phyloP scores from a whole-genome alignment of 768 basidiomycete species.

The Suillus ampliporus region DNA sequence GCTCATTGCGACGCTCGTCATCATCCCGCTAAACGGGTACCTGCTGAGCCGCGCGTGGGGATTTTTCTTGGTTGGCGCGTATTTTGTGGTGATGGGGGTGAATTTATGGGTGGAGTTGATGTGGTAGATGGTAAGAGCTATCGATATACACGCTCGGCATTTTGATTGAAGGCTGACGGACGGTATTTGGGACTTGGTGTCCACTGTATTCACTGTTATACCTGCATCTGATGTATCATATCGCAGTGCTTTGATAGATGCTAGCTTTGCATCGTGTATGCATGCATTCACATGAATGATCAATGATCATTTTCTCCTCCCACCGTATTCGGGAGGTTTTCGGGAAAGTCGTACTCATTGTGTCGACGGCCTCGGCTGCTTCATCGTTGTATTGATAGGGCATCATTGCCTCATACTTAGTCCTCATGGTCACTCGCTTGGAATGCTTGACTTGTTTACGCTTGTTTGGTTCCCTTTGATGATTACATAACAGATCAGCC shows the following conservation, averaged over 20 bases:
- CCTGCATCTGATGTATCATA: background rate
- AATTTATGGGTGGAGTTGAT: constrained; percentile 82
- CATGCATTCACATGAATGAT: background rate
- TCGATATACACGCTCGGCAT: background rate
- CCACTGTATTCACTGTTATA: background rate
- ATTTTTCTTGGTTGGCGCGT: constrained; percentile 73
- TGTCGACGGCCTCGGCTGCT: background rate
- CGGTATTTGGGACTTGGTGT: background rate
- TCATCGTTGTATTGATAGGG: background rate
- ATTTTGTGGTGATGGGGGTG: constrained; percentile 74
- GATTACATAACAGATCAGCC: no score
- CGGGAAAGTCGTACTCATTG: background rate
- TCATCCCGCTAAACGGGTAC: constrained; percentile 87
- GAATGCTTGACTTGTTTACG: background rate
- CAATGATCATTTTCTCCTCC: no score
- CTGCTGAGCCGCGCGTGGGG: constrained; percentile 85
- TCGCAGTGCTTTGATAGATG: background rate
- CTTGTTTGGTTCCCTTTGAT: background rate
- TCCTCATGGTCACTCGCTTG: background rate
- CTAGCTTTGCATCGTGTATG: background rate
- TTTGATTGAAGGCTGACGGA: background rate
- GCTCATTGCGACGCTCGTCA: constrained; percentile 74
- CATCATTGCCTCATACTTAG: background rate
- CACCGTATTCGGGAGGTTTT: background rate
- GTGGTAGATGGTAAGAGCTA: constrained; percentile 11